Base-by-base conservation (phyloP, 768 basidiomycete genomes). In the Paxillus involutus region DNA sequence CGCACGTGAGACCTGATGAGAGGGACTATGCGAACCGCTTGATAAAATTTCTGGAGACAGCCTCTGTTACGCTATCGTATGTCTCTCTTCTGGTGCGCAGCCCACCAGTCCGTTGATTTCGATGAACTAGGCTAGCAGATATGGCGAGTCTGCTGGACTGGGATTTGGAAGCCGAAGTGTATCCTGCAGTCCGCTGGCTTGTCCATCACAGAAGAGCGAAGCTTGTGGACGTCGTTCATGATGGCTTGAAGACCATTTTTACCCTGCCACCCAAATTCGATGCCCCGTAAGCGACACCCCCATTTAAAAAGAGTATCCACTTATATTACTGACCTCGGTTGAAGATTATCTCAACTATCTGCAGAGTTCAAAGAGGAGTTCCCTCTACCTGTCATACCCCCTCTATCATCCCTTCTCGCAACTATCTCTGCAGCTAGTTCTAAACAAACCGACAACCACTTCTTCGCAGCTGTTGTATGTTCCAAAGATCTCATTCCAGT, bases 191-290 rank as follows among this genome's bases (percentile, higher is more conserved):
- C 9, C 83, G 92, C 16, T 94, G 94, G 82, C 78, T 99, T 30
- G 89, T 98, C 30, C 86, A 91, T 55, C 94, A 94, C 71, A 81
- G 91, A 49, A 82, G 91, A 63, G 96, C 93, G 6, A 92, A 92
- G 61, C 76, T 98, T 26, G 87, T 97, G 41, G 94, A 98, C 57
- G 81, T 85, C 16, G 83, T 98, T 32, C 90, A 94, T 62, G 74
- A 71, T 4, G 82, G 86, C 43, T 70, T 98, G 42, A 88, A 90
- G 69, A 94, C 91, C 0, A 80, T 92, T 0, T 97, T 94, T 62
- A 79, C 84, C 4, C 76, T 95, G 40, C 81, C 91, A 14, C 77
- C 84, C 3, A 82, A 78, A 60, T 82, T 90, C 57, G 74, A 82
- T 46, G 55, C 73, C 32, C 75, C 86, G 84, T 88, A 71, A 60